Base-by-base conservation (phyloP, 139 green algal species). In the Auxenochlorella pyrenoidosa region DNA sequence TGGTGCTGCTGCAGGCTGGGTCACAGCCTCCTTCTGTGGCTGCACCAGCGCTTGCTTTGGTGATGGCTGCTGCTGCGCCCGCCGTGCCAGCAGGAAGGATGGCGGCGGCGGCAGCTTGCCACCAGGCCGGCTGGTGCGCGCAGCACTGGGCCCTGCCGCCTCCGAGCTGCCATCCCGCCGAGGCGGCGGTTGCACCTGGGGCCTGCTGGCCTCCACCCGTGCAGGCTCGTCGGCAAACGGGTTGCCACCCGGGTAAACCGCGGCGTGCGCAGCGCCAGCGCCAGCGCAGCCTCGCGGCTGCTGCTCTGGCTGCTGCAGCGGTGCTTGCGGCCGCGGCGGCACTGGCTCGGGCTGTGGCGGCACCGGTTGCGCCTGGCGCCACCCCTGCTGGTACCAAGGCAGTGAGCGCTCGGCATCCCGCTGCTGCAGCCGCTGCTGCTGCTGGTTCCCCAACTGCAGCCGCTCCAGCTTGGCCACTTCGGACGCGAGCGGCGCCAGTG, bases 61-160 rank as follows among this genome's bases (percentile, higher is more conserved):
- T 34, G 22, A 16, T 21, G 22, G 18, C 76, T 83, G 44, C 76
- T 44, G n/a, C 47, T 43, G 47, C 34, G 47, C 63, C 58, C 44
- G 34, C 3, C 79, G 36, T 30, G 38, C 59, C 59, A 85, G 60
- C 54, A 85, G 63, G 63, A 85, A 85, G 40, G 40, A 66, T 8
- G 80, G 80, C 30, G 80, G 80, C 12, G 80, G 80, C 30, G 80
- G 80, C 41, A 85, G 80, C 80, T 77, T 85, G 44, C 60, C 63
- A 21, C 5, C 47, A n/a, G 76, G 63, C 60, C 72, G 80, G n/a
- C 44, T 40, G 70, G 10, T 36, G 40, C 26, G 38, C 5, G 40
- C 10, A 24, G 12, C 5, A 18, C 30, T 40, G 54, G 54, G 54
- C 15, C 16, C 12, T 5, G 34, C 34, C 10, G 68, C 68, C 34